Base-by-base conservation (phyloP, 1,284 basidiomycete genomes). In the Trametes pubescens region DNA sequence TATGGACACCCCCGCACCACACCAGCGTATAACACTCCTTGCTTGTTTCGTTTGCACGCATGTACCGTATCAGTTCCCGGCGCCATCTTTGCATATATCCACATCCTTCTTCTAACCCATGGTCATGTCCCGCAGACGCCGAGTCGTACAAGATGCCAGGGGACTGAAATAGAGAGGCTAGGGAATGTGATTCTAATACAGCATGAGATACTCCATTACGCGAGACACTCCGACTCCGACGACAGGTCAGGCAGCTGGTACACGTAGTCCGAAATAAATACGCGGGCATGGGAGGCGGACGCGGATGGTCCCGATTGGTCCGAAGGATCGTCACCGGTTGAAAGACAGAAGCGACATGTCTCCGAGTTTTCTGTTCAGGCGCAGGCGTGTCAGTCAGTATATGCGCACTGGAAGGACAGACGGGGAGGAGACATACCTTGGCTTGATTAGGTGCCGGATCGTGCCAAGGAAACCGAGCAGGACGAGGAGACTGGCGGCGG, bases 391-490 rank as follows among this genome's bases (percentile, higher is more conserved):
- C 52, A 34, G 54, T 57, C 54, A 38, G 54, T 55, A 43, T 53
- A 47, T 13, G 40, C 58, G 40, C 46, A 40, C 58, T 68, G 66
- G 14, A 69, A 71, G 67, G 47, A 5, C 18, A 9, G 5, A 43
- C 10, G 37, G 21, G 32, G 71, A 77, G 78, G 78, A 21, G 75
- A 76, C 38, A 86, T 84, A 95, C 86, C 97, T 90, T 65, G 98
- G 98, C 77, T 91, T 94, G 78, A 98, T 86, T 66, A 98, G 81
- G 80, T 99, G 96, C 65, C 96, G 85, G 61, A 93, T 87, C n/a
- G 95, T 95, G 32, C 98, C 95, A 13, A 90, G 83, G 57, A 98
- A 78, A 6, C 95, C 96, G 37, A 99, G 86, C 13, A 94, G 80
- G 34, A 99, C 89, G 74, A 98, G 98, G 21, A 99, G 81, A 11